A percentile compares a stretch with the other conserved stretches of the same genome.
Conservation (phyloP, 805 yeast species). For the Candida ponderosae region DNA sequence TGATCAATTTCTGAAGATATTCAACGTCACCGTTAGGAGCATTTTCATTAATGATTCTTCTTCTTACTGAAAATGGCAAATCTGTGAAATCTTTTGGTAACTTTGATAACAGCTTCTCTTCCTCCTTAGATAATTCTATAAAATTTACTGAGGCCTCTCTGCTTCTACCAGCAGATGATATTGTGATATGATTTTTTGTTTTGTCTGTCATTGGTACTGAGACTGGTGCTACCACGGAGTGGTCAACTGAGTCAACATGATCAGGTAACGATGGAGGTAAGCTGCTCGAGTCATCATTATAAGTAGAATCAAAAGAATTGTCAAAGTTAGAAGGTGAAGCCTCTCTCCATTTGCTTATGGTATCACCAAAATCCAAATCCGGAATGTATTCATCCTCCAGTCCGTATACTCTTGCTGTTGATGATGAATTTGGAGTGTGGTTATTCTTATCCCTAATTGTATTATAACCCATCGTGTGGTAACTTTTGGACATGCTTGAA, state of each 20-base stretch:
- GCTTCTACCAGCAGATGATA: neutral
- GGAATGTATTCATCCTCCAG: slow-evolving; percentile 76
- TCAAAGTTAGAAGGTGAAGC: slow-evolving; percentile 7
- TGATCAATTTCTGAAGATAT: slow-evolving; percentile 19
- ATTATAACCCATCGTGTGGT: neutral
- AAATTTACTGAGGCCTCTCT: too few species aligned
- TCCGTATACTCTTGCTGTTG: slow-evolving; percentile 25
- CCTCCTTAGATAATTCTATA: slow-evolving; percentile 18
- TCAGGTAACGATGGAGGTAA: too few species aligned
- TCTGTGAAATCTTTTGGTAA: slow-evolving; percentile 47
- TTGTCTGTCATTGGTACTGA: slow-evolving; percentile 22
- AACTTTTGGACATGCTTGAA: slow-evolving; percentile 6
- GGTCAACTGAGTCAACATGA: too few species aligned
- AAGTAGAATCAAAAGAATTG: slow-evolving; percentile 11
- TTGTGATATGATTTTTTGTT: too few species aligned
- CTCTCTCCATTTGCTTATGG: slow-evolving; percentile 40
- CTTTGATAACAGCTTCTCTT: slow-evolving; percentile 21
- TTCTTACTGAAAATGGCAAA: slow-evolving; percentile 55
- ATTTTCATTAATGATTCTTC: slow-evolving; percentile 29
- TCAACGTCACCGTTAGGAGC: slow-evolving; percentile 26
- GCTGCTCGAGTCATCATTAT: neutral
- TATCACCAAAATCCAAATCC: slow-evolving; percentile 50
- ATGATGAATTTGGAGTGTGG: too few species aligned
- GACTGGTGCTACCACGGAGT: slow-evolving; percentile 28
- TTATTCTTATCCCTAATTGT: slow-evolving; percentile 2